phyloP scores from a whole-genome alignment of 2,329 filamentous ascomycete species.

The Ceratocystis ficicola region DNA sequence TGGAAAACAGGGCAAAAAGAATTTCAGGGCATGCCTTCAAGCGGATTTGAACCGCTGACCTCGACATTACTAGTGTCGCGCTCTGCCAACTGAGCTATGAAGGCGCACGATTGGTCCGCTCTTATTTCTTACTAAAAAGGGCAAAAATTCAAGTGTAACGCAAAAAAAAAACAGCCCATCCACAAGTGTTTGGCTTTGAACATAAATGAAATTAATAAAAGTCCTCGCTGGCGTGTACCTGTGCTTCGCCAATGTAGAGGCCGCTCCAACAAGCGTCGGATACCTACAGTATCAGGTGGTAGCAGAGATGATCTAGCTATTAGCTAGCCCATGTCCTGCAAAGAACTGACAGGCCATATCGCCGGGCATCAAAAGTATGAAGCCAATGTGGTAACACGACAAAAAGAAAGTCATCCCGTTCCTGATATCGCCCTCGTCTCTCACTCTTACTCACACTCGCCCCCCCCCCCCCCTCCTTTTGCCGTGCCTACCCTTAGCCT shows the following conservation, averaged over 20 bases:
- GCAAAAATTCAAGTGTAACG: not conserved
- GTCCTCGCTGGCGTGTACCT: not conserved
- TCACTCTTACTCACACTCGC: not conserved
- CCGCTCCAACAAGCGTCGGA: not conserved
- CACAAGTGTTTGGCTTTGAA: too few relatives aligned
- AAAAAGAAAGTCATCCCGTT: too few relatives aligned
- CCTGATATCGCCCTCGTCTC: too few relatives aligned
- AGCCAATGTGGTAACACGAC: too few relatives aligned
- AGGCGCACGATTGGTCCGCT: not conserved
- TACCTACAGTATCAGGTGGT: not conserved
- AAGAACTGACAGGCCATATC: not conserved
- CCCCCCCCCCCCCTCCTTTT: not conserved
- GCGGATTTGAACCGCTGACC: constrained; percentile 22
- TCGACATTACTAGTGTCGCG: constrained; percentile 22
- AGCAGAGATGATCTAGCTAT: not conserved
- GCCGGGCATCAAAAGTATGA: not conserved
- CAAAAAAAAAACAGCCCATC: too few relatives aligned
- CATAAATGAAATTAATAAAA: too few relatives aligned
- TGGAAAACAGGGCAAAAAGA: too few relatives aligned
- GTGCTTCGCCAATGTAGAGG: not conserved
- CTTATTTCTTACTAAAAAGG: not conserved
- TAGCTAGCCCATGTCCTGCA: too few relatives aligned
- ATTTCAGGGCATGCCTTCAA: constrained; percentile 2
- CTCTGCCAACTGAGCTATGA: constrained; percentile 22
- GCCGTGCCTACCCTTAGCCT: not conserved